Base-by-base conservation (phyloP, 228 moss, liverwort and hornwort species). In the Sphagnum magellanicum region DNA sequence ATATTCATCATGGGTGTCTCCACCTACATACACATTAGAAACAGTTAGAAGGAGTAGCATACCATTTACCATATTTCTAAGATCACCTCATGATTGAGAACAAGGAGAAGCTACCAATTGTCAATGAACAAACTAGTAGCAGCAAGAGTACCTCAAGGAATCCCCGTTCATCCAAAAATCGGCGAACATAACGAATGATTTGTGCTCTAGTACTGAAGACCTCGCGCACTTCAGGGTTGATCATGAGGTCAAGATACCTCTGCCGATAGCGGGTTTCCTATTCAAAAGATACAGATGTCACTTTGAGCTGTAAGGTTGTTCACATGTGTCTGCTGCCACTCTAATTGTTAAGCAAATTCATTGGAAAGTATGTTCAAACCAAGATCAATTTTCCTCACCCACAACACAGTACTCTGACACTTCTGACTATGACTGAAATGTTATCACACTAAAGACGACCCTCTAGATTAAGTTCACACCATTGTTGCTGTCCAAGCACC, bases 1-100 rank as follows among this genome's bases (percentile, higher is more conserved):
- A 93, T 90, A 68, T 93, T 97, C 90, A 97, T 93, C 97, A 93
- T 97, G 8, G 97, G 93, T 48, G 93, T 97, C 81, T 97, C 97
- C 75, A 97, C 95, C 91, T 94, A 74, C 50, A 67, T 10, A 5
- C 5, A 8, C 55, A 55, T 8, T 55, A 8, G 55, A 4, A 55
- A 55, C 1, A 8, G 55, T 55, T 55, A 55, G 12, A 7, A 12
- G 12, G 55, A 55, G 55, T 12, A 55, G 32, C 32, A 32, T 32
- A 32, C 32, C 32, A 32, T 32, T 32, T 32, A 32, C 3, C 3
- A 32, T 3, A 3, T 32, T 32, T 32, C 32, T 32, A 32, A 32
- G 32, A 32, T 32, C 32, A 32, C 32, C 32, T 32, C 32, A 32
- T 32, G 32, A 32, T 32, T 32, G 32, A 32, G 32, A 32, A 32